A percentile compares a stretch with the other conserved stretches of the same genome.
phyloP scores from a whole-genome alignment of 768 basidiomycete genomes.

The Mycena capillaripes region DNA sequence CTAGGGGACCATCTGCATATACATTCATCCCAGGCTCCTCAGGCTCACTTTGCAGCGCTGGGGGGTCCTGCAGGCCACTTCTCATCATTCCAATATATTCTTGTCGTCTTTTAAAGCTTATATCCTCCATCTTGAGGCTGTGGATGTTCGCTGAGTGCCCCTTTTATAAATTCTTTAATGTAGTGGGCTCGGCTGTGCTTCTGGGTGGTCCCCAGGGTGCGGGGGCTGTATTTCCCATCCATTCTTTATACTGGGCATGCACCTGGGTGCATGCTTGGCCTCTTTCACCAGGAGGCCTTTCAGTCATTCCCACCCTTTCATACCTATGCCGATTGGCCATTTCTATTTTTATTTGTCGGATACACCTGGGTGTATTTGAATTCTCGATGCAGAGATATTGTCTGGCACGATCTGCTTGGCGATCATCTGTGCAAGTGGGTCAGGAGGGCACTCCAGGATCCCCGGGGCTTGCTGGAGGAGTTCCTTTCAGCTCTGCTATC shows the following conservation, averaged over 20 bases:
- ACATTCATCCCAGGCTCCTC: too few species aligned
- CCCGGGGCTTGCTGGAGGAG: background rate
- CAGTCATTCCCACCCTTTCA: conserved; percentile 7
- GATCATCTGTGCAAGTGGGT: conserved; percentile 7
- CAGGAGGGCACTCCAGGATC: conserved; percentile 3
- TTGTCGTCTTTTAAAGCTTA: background rate
- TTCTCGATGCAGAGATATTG: conserved; percentile 4
- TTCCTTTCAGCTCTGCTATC: background rate
- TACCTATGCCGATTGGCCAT: background rate
- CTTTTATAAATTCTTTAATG: background rate
- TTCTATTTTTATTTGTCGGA: background rate
- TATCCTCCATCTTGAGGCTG: background rate
- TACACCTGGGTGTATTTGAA: background rate
- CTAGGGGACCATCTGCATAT: too few species aligned
- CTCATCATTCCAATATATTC: background rate
- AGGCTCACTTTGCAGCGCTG: too few species aligned
- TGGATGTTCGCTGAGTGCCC: conserved; percentile 3
- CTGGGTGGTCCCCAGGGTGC: background rate
- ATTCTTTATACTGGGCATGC: conserved; percentile 4
- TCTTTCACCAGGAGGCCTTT: conserved; percentile 7
- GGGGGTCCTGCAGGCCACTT: background rate
- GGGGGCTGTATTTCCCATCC: background rate
- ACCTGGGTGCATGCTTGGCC: conserved; percentile 6
- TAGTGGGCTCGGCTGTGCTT: background rate
- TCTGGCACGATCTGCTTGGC: conserved; percentile 12